Conservation (phyloP, 2,329 filamentous ascomycete species). For the Aspergillus nomiae region DNA sequence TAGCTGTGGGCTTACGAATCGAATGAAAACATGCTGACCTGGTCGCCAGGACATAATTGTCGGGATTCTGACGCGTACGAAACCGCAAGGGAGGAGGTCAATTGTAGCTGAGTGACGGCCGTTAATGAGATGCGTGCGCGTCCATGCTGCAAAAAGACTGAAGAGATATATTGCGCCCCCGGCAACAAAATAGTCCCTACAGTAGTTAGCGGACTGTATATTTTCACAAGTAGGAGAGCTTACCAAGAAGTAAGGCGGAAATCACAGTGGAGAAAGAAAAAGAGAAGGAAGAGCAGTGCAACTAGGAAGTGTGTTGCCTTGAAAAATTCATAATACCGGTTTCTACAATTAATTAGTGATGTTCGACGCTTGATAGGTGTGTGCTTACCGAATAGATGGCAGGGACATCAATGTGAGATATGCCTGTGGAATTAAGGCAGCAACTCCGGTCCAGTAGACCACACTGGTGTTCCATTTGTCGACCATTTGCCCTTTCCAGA, state of each 20-base stretch:
- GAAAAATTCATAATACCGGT: constrained; percentile 63
- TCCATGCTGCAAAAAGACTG: constrained; percentile 49
- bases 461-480: constrained; percentile 48
- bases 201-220: constrained; percentile 1
- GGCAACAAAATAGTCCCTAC: constrained; percentile 63
- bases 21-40: constrained; percentile 59
- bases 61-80: constrained; percentile 48
- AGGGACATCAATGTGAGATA: constrained; percentile 60
- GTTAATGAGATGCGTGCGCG: constrained; percentile 53
- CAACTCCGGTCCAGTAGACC: constrained; percentile 59
- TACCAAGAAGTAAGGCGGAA: constrained; percentile 57
- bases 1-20: constrained; percentile 44
- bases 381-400: constrained; percentile 50
- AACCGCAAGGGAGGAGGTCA: constrained; percentile 41
- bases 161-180: constrained; percentile 55
- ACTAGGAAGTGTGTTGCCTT: constrained; percentile 58
- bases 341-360: constrained; percentile 36
- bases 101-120: constrained; percentile 52
- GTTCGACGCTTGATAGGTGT: background rate
- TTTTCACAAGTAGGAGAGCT: background rate
- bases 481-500: constrained; percentile 52
- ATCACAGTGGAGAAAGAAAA: constrained; percentile 64
- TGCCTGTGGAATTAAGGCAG: constrained; percentile 55
- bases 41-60: constrained; percentile 51
- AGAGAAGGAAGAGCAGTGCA: constrained; percentile 57